Evolutionary conservation across 257 asterid genomes (phyloP).

Genomic region (Fraxinus anomala): DNA sequence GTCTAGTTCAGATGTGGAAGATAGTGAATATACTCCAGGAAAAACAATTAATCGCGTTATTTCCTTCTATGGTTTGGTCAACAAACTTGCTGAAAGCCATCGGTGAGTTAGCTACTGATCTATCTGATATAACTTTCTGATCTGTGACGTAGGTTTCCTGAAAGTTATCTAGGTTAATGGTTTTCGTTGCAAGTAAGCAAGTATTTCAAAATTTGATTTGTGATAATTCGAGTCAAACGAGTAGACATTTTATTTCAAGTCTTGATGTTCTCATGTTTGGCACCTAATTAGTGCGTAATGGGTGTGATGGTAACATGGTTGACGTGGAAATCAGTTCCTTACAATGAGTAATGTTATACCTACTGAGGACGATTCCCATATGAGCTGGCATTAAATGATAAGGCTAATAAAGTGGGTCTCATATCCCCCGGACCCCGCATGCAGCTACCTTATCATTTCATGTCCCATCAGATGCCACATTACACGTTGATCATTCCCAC

Average conservation of each 20-base stretch:
- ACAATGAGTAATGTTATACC: no score
- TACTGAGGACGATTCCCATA: no score
- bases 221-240: background rate
- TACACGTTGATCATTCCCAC: no score
- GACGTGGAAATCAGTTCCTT: background rate
- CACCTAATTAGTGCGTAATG: background rate
- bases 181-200: background rate
- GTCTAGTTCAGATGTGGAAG: conserved; percentile 61
- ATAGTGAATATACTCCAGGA: conserved; percentile 35
- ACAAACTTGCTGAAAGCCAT: conserved; percentile 76
- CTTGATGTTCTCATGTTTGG: background rate
- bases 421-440: no score
- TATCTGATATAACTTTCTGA: conserved; percentile 1
- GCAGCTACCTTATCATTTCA: no score
- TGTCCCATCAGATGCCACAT: no score
- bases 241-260: background rate
- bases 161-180: background rate
- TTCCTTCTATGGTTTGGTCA: conserved; percentile 79
- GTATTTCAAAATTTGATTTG: background rate
- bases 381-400: no score
- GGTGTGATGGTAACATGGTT: background rate
- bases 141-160: background rate
- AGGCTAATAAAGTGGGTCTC: no score
- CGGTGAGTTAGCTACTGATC: conserved; percentile 49
- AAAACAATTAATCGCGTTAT: conserved; percentile 57